Evolutionary conservation across 2,329 filamentous ascomycete species (phyloP), one percentile per base, ranked within the genome.

Genomic region (Colletotrichum camelliae): DNA sequence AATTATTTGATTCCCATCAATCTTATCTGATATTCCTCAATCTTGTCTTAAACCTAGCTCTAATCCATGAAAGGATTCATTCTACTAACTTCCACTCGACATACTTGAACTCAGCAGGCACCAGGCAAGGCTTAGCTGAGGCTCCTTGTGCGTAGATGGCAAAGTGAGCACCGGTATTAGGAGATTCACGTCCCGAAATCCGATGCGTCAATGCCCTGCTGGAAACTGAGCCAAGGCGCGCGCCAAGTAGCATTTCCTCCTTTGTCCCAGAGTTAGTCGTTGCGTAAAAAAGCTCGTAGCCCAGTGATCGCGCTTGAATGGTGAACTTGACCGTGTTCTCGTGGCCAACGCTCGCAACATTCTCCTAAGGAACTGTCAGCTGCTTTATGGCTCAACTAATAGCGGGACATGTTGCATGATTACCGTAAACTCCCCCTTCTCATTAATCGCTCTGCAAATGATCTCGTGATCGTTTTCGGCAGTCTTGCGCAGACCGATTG

Each of bases 181-280:
- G 57, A 16, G 57, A 61, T 10, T 61, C 57, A 10, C 57, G 57
- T n/a, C 57, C 57, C 4, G 57, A 31, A 29, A 61, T 61, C 57
- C 57, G 21, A 31, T 61, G 57, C 12, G 57, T 61, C 57, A 31
- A 10, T 15, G 57, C 57, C 2, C 27, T 61, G 57, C 57, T 61
- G 9, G 57, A 61, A 29, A 61, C 57, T 9, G 27, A 61, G 57
- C 57, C 27, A 29, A 61, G 27, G 16, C 27, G 4, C 3, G n/a
- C n/a, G 57, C 16, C 24, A 61, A 16, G 57, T 16, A 1, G 15
- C 15, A 4, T 16, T 39, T 8, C 10, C 4, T 27, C 48, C 7
- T 61, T 31, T 21, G 16, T 12, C 16, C 0, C 10, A 1, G 2
- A 33, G 4, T 13, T 1, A 4, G 3, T 31, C 5, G 27, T 31